Base-by-base conservation (phyloP, 768 basidiomycete species). In the Paxillus rubicundulus region DNA sequence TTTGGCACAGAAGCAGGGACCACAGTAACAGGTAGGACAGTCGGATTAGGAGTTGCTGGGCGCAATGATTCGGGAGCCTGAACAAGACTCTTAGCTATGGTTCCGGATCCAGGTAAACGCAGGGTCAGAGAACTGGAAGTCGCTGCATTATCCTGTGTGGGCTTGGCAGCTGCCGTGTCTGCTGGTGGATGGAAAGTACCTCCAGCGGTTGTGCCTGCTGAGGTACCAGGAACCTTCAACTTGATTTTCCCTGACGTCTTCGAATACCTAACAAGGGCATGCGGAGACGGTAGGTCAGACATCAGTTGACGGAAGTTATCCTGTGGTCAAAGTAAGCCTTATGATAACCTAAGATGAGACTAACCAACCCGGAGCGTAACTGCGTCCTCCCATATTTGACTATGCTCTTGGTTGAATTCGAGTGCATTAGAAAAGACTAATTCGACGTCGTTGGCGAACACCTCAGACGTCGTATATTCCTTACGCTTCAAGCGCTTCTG, bases 381-480 rank as follows among this genome's bases (percentile, higher is more conserved):
- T 17, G 91, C 89, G 60, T 91, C 89, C 59, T 89, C 83, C 85
- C 88, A 92, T 27, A 93, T 89, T 50, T 71, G 78, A 24, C 87
- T 90, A 62, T 87, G 84, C 27, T 96, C 93, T 62, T 82, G 84
- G 60, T 98, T 98, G 72, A 94, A 98, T 52, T 79, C 71, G 66
- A 91, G 76, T 9, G 93, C 95, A 65, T 98, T 98, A 7, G 83
- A 80, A 70, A 94, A 96, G 21, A 98, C 87, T 38, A 94, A 79
- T 61, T 94, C 91, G 13, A 95, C 87, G 53, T 98, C 95, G 9
- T 81, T 82, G 40, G 87, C 86, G 62, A 95, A 96, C 21, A 87
- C 85, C 4, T 78, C 74, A 5, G 81, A 72, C 2, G 76, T 79
- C 18, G 65, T 61, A 64, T 96, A 98, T 58, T 88, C 85, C 65